phyloP scores from a whole-genome alignment of 1,139 yeast species.

The Kodamaea fungicola region DNA sequence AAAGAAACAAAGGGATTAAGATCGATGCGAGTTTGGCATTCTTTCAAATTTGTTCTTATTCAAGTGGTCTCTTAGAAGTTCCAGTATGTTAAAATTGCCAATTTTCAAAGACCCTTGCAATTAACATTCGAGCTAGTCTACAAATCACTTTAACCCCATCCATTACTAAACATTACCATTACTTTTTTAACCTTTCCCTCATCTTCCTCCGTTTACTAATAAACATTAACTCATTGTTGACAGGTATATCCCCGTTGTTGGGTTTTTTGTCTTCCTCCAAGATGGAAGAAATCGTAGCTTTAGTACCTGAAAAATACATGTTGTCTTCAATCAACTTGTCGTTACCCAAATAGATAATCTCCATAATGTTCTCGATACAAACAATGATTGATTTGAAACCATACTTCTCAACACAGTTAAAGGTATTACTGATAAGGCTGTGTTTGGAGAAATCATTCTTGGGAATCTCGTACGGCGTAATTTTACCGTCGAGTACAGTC shows the following conservation, averaged over 20 bases:
- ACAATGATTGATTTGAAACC: slow-evolving; percentile 78
- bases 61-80: too few relatives aligned
- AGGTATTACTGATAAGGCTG: slow-evolving; percentile 35
- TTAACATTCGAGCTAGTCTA: too few relatives aligned
- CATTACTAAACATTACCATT: not conserved
- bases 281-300: slow-evolving; percentile 23
- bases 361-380: slow-evolving; percentile 68
- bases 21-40: too few relatives aligned
- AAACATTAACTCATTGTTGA: slow-evolving; percentile 40
- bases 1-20: too few relatives aligned
- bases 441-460: slow-evolving; percentile 25
- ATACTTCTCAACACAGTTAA: slow-evolving; percentile 50
- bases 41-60: too few relatives aligned
- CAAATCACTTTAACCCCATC: too few relatives aligned
- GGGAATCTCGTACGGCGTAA: slow-evolving; percentile 61
- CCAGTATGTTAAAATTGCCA: too few relatives aligned
- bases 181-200: slow-evolving; percentile 21
- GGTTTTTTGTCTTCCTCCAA: slow-evolving; percentile 30
- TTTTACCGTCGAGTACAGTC: slow-evolving; percentile 56
- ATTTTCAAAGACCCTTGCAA: too few relatives aligned
- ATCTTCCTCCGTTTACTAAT: slow-evolving; percentile 47
- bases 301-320: slow-evolving; percentile 34
- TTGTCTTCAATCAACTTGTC: slow-evolving; percentile 43
- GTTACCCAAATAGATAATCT: slow-evolving; percentile 70
- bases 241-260: slow-evolving; percentile 17